Percentiles rank a stretch among this genome's conserved stretches.
phyloP scores from a whole-genome alignment of 352 stramenopile species.

The Phytophthora constricta region DNA sequence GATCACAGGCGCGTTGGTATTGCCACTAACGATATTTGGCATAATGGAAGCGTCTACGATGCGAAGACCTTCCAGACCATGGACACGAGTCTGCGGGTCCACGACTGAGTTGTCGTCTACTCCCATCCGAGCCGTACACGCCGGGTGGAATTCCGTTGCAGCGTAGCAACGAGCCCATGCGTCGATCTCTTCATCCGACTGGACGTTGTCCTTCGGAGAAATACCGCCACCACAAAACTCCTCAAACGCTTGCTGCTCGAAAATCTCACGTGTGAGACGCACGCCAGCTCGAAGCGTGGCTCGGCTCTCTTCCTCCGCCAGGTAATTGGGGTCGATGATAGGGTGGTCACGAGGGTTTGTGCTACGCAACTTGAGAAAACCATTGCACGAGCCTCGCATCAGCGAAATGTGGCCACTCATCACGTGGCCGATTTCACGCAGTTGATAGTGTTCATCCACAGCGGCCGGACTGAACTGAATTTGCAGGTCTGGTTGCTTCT shows the following conservation, averaged over 20 bases:
- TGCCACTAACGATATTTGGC: conserved; percentile 93
- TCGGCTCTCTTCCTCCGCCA: conserved; percentile 60
- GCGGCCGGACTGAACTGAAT: conserved; percentile 87
- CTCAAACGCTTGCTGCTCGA: conserved; percentile 84
- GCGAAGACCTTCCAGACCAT: conserved; percentile 83
- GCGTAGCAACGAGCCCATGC: conserved; percentile 78
- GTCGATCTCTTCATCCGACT: conserved; percentile 75
- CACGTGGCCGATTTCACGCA: conserved; percentile 48
- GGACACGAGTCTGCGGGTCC: conserved; percentile 80
- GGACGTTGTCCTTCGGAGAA: conserved; percentile 54
- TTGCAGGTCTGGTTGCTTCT: conserved; percentile 81
- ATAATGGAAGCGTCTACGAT: conserved; percentile 94
- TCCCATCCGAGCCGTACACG: conserved; percentile 88
- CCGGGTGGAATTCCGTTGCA: conserved; percentile 86
- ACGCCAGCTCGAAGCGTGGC: conserved; percentile 76
- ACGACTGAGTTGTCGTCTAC: conserved; percentile 79
- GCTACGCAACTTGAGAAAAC: conserved; percentile 74
- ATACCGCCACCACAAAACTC: conserved; percentile 76
- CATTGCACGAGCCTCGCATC: conserved; percentile 81
- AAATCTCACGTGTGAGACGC: conserved; percentile 80
- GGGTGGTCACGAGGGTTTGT: conserved; percentile 66
- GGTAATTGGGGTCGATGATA: conserved; percentile 90
- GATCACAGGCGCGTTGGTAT: conserved; percentile 92
- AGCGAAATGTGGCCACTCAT: conserved; percentile 85
- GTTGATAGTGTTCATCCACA: conserved; percentile 36